Evolutionary conservation across 2,329 filamentous ascomycete species (phyloP).

Genomic region (Eutypella sp.): DNA sequence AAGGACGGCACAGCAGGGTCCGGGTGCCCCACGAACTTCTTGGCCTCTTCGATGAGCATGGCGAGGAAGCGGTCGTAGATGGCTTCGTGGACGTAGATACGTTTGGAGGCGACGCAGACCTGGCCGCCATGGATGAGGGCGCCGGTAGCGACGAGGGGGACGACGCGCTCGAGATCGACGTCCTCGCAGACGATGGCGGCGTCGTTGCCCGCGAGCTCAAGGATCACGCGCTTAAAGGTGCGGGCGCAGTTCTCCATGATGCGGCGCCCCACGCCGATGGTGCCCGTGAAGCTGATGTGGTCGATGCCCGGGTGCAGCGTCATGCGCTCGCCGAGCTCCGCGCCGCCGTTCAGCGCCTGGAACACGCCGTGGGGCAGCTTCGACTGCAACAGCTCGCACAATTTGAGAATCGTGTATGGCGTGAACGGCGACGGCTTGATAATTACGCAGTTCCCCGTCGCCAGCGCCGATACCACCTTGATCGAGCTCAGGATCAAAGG

Average conservation of each 20-base stretch:
- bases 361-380: constrained; percentile 52
- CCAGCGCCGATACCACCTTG: constrained; percentile 46
- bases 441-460: constrained; percentile 51
- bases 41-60: constrained; percentile 36
- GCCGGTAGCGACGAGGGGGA: constrained; percentile 39
- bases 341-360: constrained; percentile 50
- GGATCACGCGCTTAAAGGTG: constrained; percentile 49
- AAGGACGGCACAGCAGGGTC: constrained; percentile 28
- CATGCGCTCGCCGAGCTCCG: constrained; percentile 48
- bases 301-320: constrained; percentile 49
- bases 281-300: constrained; percentile 57
- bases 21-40: constrained; percentile 36
- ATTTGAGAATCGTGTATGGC: constrained; percentile 46
- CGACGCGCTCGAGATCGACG: constrained; percentile 42
- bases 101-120: constrained; percentile 52
- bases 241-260: constrained; percentile 45
- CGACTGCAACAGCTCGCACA: constrained; percentile 43
- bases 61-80: constrained; percentile 53
- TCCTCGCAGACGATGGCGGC: constrained; percentile 49
- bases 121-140: constrained; percentile 51
- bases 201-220: constrained; percentile 53
- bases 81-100: constrained; percentile 56
- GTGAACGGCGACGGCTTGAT: constrained; percentile 56
- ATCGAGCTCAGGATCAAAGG: constrained; percentile 41
- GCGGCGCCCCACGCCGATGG: constrained; percentile 43